Percentiles rank a stretch among this genome's conserved stretches.
Evolutionary conservation across 2,329 filamentous ascomycete genomes (phyloP).

Genomic region (Pseudogymnoascus destructans): DNA sequence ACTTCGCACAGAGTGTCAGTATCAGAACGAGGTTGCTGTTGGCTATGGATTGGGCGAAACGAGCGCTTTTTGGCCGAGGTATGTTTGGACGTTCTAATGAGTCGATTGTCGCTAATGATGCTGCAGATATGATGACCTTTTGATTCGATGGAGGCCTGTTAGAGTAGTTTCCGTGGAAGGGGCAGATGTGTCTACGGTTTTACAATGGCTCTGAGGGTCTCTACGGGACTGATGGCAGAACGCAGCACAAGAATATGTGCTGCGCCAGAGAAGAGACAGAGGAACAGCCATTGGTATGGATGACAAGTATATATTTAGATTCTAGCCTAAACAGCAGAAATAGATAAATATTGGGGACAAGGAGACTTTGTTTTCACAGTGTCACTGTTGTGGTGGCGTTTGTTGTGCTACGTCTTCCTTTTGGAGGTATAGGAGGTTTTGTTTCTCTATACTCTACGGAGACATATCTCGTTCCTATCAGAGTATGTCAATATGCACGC

Average conservation of each 20-base stretch:
- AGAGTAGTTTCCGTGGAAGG: not conserved
- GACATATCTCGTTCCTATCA: not conserved
- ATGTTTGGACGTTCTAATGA: not conserved
- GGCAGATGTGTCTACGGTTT: not conserved
- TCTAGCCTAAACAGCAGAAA: not conserved
- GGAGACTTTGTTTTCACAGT: not conserved
- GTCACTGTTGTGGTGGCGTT: not conserved
- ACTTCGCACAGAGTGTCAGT: slow-evolving; percentile 96
- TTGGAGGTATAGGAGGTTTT: not conserved
- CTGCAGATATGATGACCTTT: not conserved
- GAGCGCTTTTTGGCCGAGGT: slow-evolving; percentile 92
- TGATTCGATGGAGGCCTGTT: not conserved
- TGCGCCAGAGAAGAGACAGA: not conserved
- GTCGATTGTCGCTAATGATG: not conserved
- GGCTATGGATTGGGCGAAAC: slow-evolving; percentile 98
- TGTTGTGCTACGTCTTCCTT: not conserved
- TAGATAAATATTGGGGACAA: not conserved
- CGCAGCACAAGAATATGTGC: not conserved
- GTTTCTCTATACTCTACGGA: not conserved
- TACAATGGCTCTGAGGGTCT: not conserved
- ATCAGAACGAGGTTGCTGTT: slow-evolving; percentile 75
- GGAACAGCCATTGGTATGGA: not conserved
- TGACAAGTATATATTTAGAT: not conserved
- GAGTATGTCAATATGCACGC: not conserved
- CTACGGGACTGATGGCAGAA: not conserved